Base-by-base conservation (phyloP, 768 basidiomycete species). In the Pisolithus orientalis region DNA sequence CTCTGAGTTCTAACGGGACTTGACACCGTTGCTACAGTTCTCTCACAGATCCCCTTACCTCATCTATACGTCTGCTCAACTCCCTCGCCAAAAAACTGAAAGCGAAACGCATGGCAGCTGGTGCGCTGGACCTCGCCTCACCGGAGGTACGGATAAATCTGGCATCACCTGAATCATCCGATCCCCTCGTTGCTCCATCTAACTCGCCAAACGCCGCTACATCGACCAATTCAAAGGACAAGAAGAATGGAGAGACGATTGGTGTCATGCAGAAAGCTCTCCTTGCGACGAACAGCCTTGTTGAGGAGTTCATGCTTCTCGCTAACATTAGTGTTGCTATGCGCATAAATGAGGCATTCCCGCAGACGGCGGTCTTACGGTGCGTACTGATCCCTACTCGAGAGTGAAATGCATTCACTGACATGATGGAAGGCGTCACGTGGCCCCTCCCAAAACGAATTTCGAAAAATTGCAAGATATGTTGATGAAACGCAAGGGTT, bases 301-400 rank as follows among this genome's bases (percentile, higher is more conserved):
- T 98, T 2, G 96, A 99, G 68, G 96, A 98, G 68, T 97, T 99
- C 71, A 99, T 99, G 96, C 73, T 99, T 57, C 83, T 99, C 53
- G 95, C 96, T 6, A 99, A 98, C 61, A 88, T 95, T 59, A 90
- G 87, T 57, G 96, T 97, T 1, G 95, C 96, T 6, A 70, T 73
- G 58, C 90, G 87, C 70, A 97, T 96, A 14, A 88, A 95, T 62
- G 90, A 95, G 61, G 84, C 87, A 0, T 99, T 94, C 75, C 95
- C 96, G 1, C 89, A 92, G 65, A 98, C 95, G 1, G 91, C 94
- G 2, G 94, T 99, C 0, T 72, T 98, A 49, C 79, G 94, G 87
- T 90, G 39, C 37, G 69, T 53, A 29, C 16, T 24, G 46, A 37
- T 25, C 38, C 21, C 34, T 44, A n/a, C 31, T 46, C 49, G 27